Base-by-base conservation (phyloP, 202 grass and related monocot species). In the Brachypodium distachyon region DNA sequence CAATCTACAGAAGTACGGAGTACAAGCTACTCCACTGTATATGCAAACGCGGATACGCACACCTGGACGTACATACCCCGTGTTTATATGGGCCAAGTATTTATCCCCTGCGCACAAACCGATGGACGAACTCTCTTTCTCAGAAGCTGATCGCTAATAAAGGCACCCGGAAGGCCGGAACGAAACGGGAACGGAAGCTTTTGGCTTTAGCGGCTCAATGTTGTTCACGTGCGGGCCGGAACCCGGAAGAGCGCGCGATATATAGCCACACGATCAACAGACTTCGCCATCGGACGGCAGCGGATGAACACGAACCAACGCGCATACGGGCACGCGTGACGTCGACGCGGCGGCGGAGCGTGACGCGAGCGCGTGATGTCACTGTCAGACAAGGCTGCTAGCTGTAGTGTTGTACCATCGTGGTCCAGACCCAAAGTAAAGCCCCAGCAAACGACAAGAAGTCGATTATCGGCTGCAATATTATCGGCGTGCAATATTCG, bases 331-430 rank as follows among this genome's bases (percentile, higher is more conserved):
- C 61, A 43, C 68, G 81, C 12, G 29, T 80, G 86, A 88, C 86
- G 76, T 80, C 70, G 46, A 55, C 81, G 44, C 19, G 4, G 70
- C 62, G 62, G 61, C 17, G 44, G 61, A 61, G 44, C 12, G 61
- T 88, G 80, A 75, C 80, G 75, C 32, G 18, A 75, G 61, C 60
- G 6, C 51, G 7, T 87, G 68, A 83, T 61, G 80, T 87, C 85
- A 83, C 80, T 43, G 27, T 68, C 67, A 2, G 3, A 17, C 54
- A 13, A 6, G 6, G 33, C 4, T 3, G 1, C 4, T 3, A 1
- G 9, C 21, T 23, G 29, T 31, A 32, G 12, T 19, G 34, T 39
- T 19, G 42, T n/a, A n/a, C n/a, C 29, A 8, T 39, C 49, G 49
- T 16, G 9, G 8, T 23, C 19, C 29, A 12, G 32, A 17, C n/a